phyloP scores from a whole-genome alignment of 225 moss, liverwort and hornwort genomes.

The Takakia lepidozioides region DNA sequence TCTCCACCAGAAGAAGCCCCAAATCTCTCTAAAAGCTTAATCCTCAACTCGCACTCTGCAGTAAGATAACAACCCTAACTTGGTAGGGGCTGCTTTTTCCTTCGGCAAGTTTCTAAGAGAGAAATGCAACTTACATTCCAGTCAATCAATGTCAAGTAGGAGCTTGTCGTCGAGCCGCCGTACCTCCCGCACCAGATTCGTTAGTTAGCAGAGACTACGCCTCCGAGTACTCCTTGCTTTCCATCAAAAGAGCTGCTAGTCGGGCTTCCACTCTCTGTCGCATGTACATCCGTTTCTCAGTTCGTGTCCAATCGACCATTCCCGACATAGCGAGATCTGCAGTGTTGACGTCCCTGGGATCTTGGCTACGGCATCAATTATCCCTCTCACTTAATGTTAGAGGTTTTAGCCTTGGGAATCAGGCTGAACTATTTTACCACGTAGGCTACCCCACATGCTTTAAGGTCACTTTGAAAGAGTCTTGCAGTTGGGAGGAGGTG shows the following conservation, averaged over 20 bases:
- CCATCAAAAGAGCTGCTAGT: conserved; percentile 40
- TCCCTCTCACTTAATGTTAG: conserved; percentile 45
- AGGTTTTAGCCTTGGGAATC: conserved; percentile 49
- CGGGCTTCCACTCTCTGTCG: conserved; percentile 46
- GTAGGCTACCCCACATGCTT: too few relatives aligned
- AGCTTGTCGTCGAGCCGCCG: conserved; percentile 48
- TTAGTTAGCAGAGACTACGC: conserved; percentile 34
- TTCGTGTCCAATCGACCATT: conserved; percentile 49
- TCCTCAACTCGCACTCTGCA: too few relatives aligned
- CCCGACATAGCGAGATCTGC: conserved; percentile 44
- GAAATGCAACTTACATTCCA: conserved; percentile 46
- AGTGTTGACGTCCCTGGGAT: conserved; percentile 36
- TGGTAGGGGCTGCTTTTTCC: conserved; percentile 42
- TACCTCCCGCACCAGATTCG: conserved; percentile 41
- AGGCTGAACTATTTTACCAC: conserved; percentile 27
- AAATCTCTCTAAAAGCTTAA: too few relatives aligned
- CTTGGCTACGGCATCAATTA: conserved; percentile 47
- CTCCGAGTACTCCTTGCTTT: conserved; percentile 42
- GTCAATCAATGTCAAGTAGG: conserved; percentile 40
- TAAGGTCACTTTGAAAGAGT: too few relatives aligned
- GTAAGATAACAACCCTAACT: conserved; percentile 39
- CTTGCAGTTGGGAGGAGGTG: too few relatives aligned
- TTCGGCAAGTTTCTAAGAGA: conserved; percentile 44
- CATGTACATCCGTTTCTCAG: conserved; percentile 38
- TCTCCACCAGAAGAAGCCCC: conserved; percentile 42